Percentiles rank a stretch among this genome's conserved stretches.
These are phyloP conservation scores for Hevea brasiliensis DNA, from an alignment of 345 rosid species.

Conservation along the genomic window DNA sequence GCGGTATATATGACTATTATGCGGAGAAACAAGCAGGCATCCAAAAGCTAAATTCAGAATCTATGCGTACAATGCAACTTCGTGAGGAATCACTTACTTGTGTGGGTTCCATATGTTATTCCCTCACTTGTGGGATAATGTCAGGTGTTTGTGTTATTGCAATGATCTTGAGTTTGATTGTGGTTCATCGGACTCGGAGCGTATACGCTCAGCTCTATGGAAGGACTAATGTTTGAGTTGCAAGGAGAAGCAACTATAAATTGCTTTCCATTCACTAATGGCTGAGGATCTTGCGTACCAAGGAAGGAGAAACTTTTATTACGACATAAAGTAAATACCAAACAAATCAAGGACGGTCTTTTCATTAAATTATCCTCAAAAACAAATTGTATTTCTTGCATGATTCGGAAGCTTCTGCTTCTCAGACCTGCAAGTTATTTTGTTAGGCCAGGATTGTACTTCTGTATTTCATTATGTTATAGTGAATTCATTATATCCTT, in stretches of 20 bases:
- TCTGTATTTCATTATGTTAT: not conserved
- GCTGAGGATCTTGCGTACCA: not conserved
- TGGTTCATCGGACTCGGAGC: conserved; percentile 61
- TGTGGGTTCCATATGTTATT: conserved; percentile 59
- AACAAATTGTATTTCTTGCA: not conserved
- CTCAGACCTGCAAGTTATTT: not conserved
- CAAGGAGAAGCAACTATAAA: conserved; percentile 18
- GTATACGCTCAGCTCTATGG: conserved; percentile 66
- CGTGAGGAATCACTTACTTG: conserved; percentile 44
- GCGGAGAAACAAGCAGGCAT: conserved; percentile 58
- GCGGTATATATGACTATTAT: conserved; percentile 69
- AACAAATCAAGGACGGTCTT: not conserved
- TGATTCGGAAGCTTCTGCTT: not conserved
- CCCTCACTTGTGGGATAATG: conserved; percentile 62
- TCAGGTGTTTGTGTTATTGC: conserved; percentile 59
- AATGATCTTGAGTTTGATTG: conserved; percentile 52
- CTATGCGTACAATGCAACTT: conserved; percentile 8
- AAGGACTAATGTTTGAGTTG: conserved; percentile 34
- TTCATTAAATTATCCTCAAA: not conserved
- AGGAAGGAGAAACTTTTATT: not conserved
- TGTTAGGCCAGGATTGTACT: not conserved
- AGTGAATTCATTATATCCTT: not conserved
- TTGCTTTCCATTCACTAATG: not conserved
- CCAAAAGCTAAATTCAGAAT: not conserved
- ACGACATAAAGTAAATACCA: not conserved